phyloP scores from a whole-genome alignment of 805 yeast genomes.

The Kuraishia ogatae region DNA sequence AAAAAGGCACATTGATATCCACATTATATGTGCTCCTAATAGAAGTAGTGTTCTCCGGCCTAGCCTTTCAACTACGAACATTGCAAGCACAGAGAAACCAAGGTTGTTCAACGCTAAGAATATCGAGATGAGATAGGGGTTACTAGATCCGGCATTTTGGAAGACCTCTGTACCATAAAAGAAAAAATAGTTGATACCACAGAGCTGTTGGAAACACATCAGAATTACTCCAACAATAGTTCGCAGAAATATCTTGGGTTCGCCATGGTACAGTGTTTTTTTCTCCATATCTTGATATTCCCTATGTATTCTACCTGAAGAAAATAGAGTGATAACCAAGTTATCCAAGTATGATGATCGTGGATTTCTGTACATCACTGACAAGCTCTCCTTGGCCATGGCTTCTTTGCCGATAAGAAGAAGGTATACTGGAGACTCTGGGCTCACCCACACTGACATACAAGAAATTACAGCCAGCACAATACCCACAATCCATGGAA shows the following conservation, averaged over 20 bases:
- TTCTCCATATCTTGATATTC: background rate
- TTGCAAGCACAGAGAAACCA: slow-evolving; percentile 38
- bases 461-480: slow-evolving; percentile 8
- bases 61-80: slow-evolving; percentile 36
- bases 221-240: slow-evolving; percentile 20
- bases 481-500: slow-evolving; percentile 15
- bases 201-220: slow-evolving; percentile 35
- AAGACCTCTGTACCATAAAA: slow-evolving; percentile 59
- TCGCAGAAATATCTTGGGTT: slow-evolving; percentile 20
- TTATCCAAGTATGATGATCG: background rate
- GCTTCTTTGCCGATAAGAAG: background rate
- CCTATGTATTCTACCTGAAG: background rate
- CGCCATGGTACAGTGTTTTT: slow-evolving; percentile 12
- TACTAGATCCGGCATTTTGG: slow-evolving; percentile 37
- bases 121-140: slow-evolving; percentile 49
- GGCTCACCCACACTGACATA: slow-evolving; percentile 17
- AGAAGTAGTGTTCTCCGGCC: slow-evolving; percentile 40
- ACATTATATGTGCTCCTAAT: slow-evolving; percentile 41
- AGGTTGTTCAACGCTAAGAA: slow-evolving; percentile 48
- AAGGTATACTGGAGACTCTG: slow-evolving; percentile 24
- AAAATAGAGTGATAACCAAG: background rate
- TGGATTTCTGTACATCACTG: background rate
- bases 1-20: slow-evolving; percentile 44
- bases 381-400: background rate
- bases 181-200: slow-evolving; percentile 62